phyloP scores from a whole-genome alignment of 768 basidiomycete species.

The Austroboletus eburneus region DNA sequence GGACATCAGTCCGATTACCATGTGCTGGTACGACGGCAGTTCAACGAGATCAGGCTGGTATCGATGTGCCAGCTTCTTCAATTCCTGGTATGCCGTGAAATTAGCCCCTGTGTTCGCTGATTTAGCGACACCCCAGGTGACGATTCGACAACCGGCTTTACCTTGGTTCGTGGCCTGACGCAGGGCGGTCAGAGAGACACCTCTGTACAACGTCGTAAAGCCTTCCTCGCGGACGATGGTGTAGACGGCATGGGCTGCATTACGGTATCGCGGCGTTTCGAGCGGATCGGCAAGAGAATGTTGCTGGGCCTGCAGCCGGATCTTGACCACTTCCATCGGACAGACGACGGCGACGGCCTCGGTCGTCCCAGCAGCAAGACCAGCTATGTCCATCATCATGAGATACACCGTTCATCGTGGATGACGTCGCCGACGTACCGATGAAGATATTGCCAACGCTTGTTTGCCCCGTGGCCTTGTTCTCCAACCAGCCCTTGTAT shows the following conservation, averaged over 20 bases:
- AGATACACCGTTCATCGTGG: not conserved
- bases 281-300: conserved; percentile 96
- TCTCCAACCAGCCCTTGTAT: conserved; percentile 82
- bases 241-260: conserved; percentile 95
- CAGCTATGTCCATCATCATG: conserved; percentile 52
- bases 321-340: conserved; percentile 99
- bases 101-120: conserved; percentile 64
- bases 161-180: conserved; percentile 98
- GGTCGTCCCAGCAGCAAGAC: conserved; percentile 90
- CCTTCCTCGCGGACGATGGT: conserved; percentile 94
- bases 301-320: conserved; percentile 94
- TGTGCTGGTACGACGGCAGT: conserved; percentile 93
- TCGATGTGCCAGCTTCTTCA: conserved; percentile 78
- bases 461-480: conserved; percentile 75
- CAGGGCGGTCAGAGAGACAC: conserved; percentile 88
- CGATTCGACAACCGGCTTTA: no score
- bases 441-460: conserved; percentile 79
- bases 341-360: conserved; percentile 94
- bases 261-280: conserved; percentile 90
- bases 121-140: not conserved
- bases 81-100: conserved; percentile 96
- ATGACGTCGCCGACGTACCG: conserved; percentile 44
- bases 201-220: conserved; percentile 77
- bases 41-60: conserved; percentile 75
- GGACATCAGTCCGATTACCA: conserved; percentile 90